Percentiles rank a stretch among this genome's conserved stretches.
Conservation (phyloP, 257 asterid genomes). For the Solanum verrucosum region DNA sequence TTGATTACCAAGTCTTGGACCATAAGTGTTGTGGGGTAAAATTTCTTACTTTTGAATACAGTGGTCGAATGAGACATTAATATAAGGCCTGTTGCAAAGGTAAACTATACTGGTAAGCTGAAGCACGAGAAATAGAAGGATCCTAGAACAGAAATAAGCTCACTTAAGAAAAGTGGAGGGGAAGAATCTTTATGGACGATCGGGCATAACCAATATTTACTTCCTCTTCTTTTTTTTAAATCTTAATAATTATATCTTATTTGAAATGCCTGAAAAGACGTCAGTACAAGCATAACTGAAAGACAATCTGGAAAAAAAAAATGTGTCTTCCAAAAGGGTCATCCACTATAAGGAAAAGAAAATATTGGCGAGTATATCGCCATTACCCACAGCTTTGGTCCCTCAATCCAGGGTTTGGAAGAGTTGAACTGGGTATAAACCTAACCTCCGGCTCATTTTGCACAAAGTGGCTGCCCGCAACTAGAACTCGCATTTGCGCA, state of each 20-base stretch:
- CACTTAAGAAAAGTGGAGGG: neutral
- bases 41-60: neutral
- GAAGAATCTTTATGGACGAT: neutral
- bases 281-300: neutral
- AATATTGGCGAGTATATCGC: neutral
- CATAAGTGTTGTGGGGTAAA: neutral
- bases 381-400: slow-evolving; percentile 5
- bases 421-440: slow-evolving; percentile 4
- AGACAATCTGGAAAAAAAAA: neutral
- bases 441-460: slow-evolving; percentile 2
- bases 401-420: slow-evolving; percentile 7
- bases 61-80: neutral
- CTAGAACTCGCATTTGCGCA: slow-evolving; percentile 2
- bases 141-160: neutral
- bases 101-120: neutral
- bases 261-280: neutral
- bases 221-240: neutral
- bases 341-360: neutral
- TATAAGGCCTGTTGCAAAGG: neutral
- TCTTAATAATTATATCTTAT: neutral
- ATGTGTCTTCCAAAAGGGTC: neutral
- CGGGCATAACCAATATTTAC: neutral
- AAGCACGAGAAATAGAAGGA: neutral
- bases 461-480: slow-evolving; percentile 11
- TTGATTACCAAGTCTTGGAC: neutral